These are phyloP conservation scores for Nakataea oryzae DNA, from an alignment of 2,329 filamentous ascomycete species.

Conservation along the genomic window DNA sequence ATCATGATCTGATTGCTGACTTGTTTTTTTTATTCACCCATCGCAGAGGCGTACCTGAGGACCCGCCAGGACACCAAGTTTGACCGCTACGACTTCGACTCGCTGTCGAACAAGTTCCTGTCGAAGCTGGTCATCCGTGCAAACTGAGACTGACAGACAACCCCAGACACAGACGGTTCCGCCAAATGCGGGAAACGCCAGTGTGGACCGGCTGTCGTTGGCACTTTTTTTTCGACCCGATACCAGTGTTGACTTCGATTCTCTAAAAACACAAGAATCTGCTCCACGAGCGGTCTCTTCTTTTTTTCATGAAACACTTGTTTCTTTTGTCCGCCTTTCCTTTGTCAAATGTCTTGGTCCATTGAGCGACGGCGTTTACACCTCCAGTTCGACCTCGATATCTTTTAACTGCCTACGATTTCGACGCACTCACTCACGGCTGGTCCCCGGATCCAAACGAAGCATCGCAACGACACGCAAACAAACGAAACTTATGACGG, in stretches of 20 bases:
- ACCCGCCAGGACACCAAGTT: slow-evolving; percentile 72
- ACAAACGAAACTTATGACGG: slow-evolving; percentile 3
- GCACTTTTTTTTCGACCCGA: slow-evolving; percentile 1
- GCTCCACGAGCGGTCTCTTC: not conserved
- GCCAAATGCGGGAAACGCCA: not conserved
- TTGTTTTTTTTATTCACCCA: no score
- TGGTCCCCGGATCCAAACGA: slow-evolving; percentile 14
- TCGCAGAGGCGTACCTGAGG: slow-evolving; percentile 73
- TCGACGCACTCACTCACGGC: slow-evolving; percentile 12
- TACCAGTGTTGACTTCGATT: not conserved
- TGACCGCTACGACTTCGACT: slow-evolving; percentile 88
- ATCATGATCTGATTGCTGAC: slow-evolving; percentile 25
- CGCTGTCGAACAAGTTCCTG: slow-evolving; percentile 91
- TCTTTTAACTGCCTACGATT: slow-evolving; percentile 3
- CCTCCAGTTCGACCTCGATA: slow-evolving; percentile 4
- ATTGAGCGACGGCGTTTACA: slow-evolving; percentile 19
- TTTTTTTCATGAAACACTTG: not conserved
- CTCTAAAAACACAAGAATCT: not conserved
- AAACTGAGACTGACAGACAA: slow-evolving; percentile 55
- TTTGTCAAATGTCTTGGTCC: slow-evolving; percentile 8
- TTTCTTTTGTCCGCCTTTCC: slow-evolving; percentile 7
- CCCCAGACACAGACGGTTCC: not conserved
- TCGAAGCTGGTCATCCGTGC: slow-evolving; percentile 93
- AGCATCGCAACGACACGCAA: slow-evolving; percentile 16
- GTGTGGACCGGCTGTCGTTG: slow-evolving; percentile 2